Percentiles rank a stretch among this genome's conserved stretches.
These are phyloP conservation scores for Xylariaceae sp. DNA, from an alignment of 2,329 filamentous ascomycete species.

Conservation along the genomic window DNA sequence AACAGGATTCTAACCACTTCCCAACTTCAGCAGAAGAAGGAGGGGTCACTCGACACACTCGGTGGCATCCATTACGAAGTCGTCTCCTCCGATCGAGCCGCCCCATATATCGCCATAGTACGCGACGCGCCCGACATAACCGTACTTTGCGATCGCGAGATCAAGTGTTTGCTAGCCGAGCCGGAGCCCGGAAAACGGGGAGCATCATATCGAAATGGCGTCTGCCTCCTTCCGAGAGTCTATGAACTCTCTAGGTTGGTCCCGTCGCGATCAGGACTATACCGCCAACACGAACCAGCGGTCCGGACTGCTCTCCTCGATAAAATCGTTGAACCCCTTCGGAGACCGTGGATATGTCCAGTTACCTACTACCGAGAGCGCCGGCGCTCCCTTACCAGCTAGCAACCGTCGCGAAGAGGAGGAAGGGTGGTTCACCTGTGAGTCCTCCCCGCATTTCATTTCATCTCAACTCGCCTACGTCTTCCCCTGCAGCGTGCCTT, in stretches of 20 bases:
- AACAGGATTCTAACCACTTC: slow-evolving; percentile 13
- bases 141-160: slow-evolving; percentile 15
- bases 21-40: slow-evolving; percentile 14
- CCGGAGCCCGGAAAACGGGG: slow-evolving; percentile 8
- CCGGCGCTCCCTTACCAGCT: slow-evolving; percentile 84
- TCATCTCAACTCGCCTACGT: slow-evolving; percentile 28
- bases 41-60: slow-evolving; percentile 29
- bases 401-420: slow-evolving; percentile 87
- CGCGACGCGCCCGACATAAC: slow-evolving; percentile 21
- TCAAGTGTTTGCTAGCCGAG: slow-evolving; percentile 12
- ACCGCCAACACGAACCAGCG: slow-evolving; percentile 73
- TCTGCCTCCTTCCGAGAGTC: slow-evolving; percentile 89
- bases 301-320: slow-evolving; percentile 75
- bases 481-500: slow-evolving; percentile 45
- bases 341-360: slow-evolving; percentile 83
- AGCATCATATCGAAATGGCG: slow-evolving; percentile 62
- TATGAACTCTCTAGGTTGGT: slow-evolving; percentile 94
- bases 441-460: slow-evolving; percentile 51
- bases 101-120: slow-evolving; percentile 23
- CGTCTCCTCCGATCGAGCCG: slow-evolving; percentile 18
- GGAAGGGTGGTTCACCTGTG: slow-evolving; percentile 92
- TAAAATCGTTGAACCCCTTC: slow-evolving; percentile 89
- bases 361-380: slow-evolving; percentile 80
- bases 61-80: slow-evolving; percentile 28
- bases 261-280: slow-evolving; percentile 76